Evolutionary conservation across 768 basidiomycete species (phyloP), one percentile per base, ranked within the genome.

Genomic region (Tephrocybe rancida): DNA sequence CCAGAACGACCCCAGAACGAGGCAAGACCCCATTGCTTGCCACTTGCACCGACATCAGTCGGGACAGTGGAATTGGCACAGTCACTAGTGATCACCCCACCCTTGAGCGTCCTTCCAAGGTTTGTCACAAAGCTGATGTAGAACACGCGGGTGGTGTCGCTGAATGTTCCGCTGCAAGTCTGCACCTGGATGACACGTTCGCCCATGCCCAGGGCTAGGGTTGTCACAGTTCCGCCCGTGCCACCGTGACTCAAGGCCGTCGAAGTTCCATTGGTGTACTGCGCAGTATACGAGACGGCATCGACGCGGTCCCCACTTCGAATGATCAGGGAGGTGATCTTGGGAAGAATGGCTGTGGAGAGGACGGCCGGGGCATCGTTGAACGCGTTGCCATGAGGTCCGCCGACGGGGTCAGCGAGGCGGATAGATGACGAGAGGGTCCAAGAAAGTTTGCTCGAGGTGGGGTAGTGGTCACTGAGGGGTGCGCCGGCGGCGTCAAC

Each of bases 401-500:
- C 71, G 32, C 73, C 72, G 10, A 68, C 47, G 26, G 67, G 61
- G 50, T 73, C 70, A 3, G 59, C 67, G 19, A 68, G 62, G n/a
- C 69, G 66, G 42, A 72, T 42, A 18, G 65, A 59, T 6, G 66
- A 59, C 0, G 70, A 67, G 19, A 70, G 61, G 30, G 62, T 50
- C 71, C 73, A 74, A 9, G 62, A 37, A 9, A 73, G 38, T 0
- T 44, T 59, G 56, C 64, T 66, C 6, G 64, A 61, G 25, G 68
- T 57, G 38, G 72, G 72, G 52, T 71, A 71, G 54, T 73, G 73
- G 59, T 74, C 72, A 44, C 68, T 70, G 32, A 74, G 63, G 5
- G 67, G 65, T 5, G 58, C 61, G 19, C 67, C 69, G n/a, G 61
- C 43, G 22, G 49, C 46, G 41, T 71, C 57, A 6, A 70, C 54